These are phyloP conservation scores for Elaphomyces granulatus DNA, from an alignment of 495 filamentous ascomycete genomes.

Conservation along the genomic window DNA sequence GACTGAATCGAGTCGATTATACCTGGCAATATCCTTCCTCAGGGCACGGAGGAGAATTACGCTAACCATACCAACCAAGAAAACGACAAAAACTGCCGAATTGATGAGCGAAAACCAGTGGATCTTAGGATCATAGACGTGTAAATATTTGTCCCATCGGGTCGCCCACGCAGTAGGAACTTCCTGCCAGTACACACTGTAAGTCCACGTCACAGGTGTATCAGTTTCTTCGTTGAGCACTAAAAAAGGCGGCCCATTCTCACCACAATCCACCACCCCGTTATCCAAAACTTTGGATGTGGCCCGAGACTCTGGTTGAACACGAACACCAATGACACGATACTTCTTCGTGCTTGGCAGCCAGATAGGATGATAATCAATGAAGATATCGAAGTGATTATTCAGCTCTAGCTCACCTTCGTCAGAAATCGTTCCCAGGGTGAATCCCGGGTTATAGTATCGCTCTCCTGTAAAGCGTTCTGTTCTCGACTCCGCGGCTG, in stretches of 20 bases:
- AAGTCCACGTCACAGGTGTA: conserved; percentile 71
- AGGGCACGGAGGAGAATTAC: conserved; percentile 78
- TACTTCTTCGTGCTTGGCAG: conserved; percentile 45
- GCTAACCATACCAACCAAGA: conserved; percentile 78
- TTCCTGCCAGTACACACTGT: conserved; percentile 72
- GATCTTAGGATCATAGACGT: conserved; percentile 90
- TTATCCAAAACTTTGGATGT: conserved; percentile 41
- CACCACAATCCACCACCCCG: conserved; percentile 47
- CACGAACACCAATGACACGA: conserved; percentile 81
- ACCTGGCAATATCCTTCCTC: conserved; percentile 86
- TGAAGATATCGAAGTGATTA: conserved; percentile 88
- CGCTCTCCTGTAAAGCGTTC: conserved; percentile 58
- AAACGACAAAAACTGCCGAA: conserved; percentile 82
- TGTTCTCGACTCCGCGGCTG: conserved; percentile 62
- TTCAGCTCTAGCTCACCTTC: conserved; percentile 50
- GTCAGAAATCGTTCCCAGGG: conserved; percentile 54
- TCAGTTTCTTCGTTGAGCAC: conserved; percentile 49
- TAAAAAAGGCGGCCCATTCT: conserved; percentile 30
- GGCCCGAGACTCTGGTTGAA: conserved; percentile 58
- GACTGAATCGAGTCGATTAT: conserved; percentile 82
- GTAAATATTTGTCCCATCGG: conserved; percentile 93
- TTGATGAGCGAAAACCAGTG: conserved; percentile 98
- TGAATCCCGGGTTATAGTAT: conserved; percentile 81
- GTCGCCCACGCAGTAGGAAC: conserved; percentile 84
- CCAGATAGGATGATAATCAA: conserved; percentile 74